Evolutionary conservation across 441 rosid species (phyloP).

Genomic region (Kokia cookei): DNA sequence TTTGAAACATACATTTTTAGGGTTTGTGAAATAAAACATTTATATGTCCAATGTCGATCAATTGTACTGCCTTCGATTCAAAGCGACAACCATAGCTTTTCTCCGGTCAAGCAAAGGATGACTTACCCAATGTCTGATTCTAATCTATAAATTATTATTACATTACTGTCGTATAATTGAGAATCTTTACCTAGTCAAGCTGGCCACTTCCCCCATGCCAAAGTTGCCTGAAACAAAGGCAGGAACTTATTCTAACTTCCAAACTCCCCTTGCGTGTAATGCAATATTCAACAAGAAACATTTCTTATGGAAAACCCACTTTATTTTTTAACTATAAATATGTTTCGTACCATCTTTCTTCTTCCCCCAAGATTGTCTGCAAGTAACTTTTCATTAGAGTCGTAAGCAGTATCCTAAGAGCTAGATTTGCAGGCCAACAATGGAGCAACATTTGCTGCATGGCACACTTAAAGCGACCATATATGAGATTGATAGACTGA

Average conservation of each 20-base stretch:
- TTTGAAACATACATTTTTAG: too few relatives aligned
- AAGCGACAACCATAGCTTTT: background rate
- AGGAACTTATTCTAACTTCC: background rate
- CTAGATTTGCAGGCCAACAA: background rate
- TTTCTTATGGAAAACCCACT: background rate
- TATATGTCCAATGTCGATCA: too few relatives aligned
- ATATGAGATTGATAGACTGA: background rate
- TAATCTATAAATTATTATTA: too few relatives aligned
- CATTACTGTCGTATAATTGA: background rate
- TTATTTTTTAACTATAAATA: background rate
- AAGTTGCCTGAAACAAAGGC: background rate
- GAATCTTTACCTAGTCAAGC: background rate
- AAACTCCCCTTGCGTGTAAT: background rate
- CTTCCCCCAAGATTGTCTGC: background rate
- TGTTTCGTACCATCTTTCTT: background rate
- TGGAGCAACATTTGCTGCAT: constrained; percentile 4
- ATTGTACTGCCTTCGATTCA: background rate
- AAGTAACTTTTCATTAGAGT: background rate
- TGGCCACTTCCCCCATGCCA: background rate
- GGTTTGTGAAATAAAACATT: too few relatives aligned
- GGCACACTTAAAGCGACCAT: constrained; percentile 4
- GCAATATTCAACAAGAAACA: background rate
- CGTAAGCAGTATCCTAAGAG: background rate
- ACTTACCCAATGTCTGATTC: background rate
- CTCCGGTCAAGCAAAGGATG: background rate